Evolutionary conservation across 306 rosid genomes (phyloP), one percentile per base, ranked within the genome.

Genomic region (Fagus crenata): DNA sequence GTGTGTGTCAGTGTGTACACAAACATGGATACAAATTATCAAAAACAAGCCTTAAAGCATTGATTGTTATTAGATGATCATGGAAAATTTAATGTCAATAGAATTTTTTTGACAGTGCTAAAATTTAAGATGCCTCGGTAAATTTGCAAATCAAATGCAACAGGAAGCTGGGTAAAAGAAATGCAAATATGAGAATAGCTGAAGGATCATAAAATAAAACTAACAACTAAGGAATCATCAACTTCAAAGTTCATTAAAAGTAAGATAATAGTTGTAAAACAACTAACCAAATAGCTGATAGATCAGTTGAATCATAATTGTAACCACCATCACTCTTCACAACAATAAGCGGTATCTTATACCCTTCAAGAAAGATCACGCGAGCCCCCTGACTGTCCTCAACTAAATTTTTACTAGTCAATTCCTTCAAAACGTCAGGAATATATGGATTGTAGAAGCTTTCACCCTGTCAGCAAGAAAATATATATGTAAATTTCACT

Each of bases 271-370:
- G 32, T 46, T 49, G 64, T 28, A 56, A 78, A 35, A 54, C 59
- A 56, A 74, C 91, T 61, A 71, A 91, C 99, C 99, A 92, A 63
- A 96, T 81, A 53, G 98, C 93, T 71, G 98, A 64, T 69, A 96
- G 84, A 91, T 96, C 99, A 63, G 98, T 96, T 77, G 98, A 86
- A 78, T 90, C 97, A 72, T 96, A 96, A 78, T 96, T 96, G 90
- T 80, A 92, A 80, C 98, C 97, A 65, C 97, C 99, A 82, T 92
- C 97, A 54, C 99, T 92, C 91, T 96, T 96, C 82, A 92, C 97
- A 79, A 91, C 99, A 80, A 92, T 92, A 46, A 92, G 89, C 35
- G 99, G 99, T 80, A 91, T 91, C 49, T 85, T 91, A 71, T 81
- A 72, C 79, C 88, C 97, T 77, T 92, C 90, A 40, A 96, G 37